A percentile compares a stretch with the other conserved stretches of the same genome.
These are phyloP conservation scores for Candida sp. DNA, from an alignment of 1,139 yeast genomes.

Conservation along the genomic window DNA sequence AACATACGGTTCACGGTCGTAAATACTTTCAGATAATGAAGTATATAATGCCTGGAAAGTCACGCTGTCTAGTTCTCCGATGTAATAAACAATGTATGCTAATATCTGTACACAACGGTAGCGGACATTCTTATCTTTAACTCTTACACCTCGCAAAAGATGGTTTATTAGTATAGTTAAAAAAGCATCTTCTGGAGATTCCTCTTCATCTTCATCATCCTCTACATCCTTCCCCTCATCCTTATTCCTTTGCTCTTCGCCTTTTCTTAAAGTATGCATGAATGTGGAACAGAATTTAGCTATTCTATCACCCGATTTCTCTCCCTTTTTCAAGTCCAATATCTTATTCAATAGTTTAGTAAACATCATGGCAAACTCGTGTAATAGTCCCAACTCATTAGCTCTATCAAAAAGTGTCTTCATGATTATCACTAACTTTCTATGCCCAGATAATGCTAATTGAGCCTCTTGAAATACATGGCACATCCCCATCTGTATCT, in stretches of 20 bases:
- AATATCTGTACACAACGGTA: slow-evolving; percentile 78
- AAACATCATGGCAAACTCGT: slow-evolving; percentile 58
- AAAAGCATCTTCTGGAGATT: slow-evolving; percentile 45
- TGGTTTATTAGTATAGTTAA: slow-evolving; percentile 63
- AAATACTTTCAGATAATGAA: slow-evolving; percentile 60
- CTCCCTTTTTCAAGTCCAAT: slow-evolving; percentile 67
- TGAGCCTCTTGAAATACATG: slow-evolving; percentile 85
- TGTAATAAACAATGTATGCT: slow-evolving; percentile 67
- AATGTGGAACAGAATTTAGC: slow-evolving; percentile 73
- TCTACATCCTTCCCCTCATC: slow-evolving; percentile 11
- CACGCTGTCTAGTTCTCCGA: slow-evolving; percentile 76
- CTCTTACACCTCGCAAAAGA: slow-evolving; percentile 70
- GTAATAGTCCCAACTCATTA: slow-evolving; percentile 46
- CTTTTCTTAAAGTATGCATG: slow-evolving; percentile 46
- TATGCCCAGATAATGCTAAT: slow-evolving; percentile 66
- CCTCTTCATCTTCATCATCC: slow-evolving; percentile 18
- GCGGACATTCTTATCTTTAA: slow-evolving; percentile 74
- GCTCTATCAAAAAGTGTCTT: slow-evolving; percentile 59
- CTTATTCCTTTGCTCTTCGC: slow-evolving; percentile 12
- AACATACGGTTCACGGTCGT: slow-evolving; percentile 77
- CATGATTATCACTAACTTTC: slow-evolving; percentile 65
- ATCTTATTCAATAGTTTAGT: slow-evolving; percentile 61
- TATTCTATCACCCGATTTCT: slow-evolving; percentile 71
- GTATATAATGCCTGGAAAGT: slow-evolving; percentile 61
- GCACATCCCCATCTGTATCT: slow-evolving; percentile 46